Evolutionary conservation across 306 rosid species (phyloP), one percentile per base, ranked within the genome.

Genomic region (Albizia julibrissin): DNA sequence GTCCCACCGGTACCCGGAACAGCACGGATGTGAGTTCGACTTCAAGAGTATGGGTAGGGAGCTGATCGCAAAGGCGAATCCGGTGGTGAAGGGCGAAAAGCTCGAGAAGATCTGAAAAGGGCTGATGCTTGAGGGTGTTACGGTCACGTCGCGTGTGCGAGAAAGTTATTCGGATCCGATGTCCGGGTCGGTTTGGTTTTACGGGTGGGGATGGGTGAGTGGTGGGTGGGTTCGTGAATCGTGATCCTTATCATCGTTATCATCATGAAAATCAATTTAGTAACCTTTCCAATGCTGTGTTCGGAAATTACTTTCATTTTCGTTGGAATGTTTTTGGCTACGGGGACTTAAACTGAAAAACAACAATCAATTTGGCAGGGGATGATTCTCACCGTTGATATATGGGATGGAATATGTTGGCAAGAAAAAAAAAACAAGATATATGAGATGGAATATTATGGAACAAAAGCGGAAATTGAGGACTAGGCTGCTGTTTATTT

Each of bases 11-110:
- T 89, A 91, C 88, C 94, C 98, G 74, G 97, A 94, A 83, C 87
- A 87, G 62, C 98, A 94, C 78, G 85, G 77, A 0, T 92, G 97
- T 44, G 87, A 72, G 74, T 94, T 92, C 69, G 98, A 94, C 56
- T 94, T 94, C 91, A 92, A 89, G 74, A 86, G 72, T 4, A 27
- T 91, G 89, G 98, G 93, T 9, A 87, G 85, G 75, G 93, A 92
- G 34, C 94, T 90, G 91, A 94, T 94, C 83, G 91, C 93, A 43
- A 91, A 85, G 85, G 97, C 98, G 24, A 94, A 94, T 54, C 98
- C 98, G 59, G 87, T 92, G 49, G 89, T 92, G 42, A 92, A 84
- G 82, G 97, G 86, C 8, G 93, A 91, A 62, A 94, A 94, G 76
- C 90, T 94, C 1, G 84, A 82, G 19, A 94, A 76, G 89, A 92